Base-by-base conservation (phyloP, 805 yeast species). In the Wickerhamiella sorbophila region DNA sequence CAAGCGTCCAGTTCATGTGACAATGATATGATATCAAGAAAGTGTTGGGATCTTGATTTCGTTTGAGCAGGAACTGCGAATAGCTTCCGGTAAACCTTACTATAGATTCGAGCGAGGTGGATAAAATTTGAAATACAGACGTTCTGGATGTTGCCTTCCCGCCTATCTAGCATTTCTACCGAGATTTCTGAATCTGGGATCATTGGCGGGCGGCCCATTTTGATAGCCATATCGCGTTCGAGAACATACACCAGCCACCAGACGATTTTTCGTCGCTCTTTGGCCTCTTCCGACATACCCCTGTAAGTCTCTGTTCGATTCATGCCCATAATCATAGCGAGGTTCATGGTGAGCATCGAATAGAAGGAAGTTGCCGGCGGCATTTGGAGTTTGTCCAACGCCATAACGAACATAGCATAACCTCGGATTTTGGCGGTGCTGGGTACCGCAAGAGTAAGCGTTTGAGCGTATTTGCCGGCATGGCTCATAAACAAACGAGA, bases 261-360 rank as follows among this genome's bases (percentile, higher is more conserved):
- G 18, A 76, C 41, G 9, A 56, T 47, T 19, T 69, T 54, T 18
- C 73, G 62, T 3, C 55, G 52, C 2, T 54, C 48, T 1, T 59
- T 56, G 34, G 74, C 77, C 4, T 52, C 57, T 0, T 52, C 48
- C 0, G 61, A 31, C 15, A 72, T 45, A 1, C 66, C 62, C 3
- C 55, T 49, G 40, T 65, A 64, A 2, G 67, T 50, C 36, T 73
- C 79, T 3, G 56, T 56, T 40, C 75, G 58, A 48, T 77, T 74
- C 5, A 79, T 59, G 0, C 82, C 82, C 52, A 75, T 50, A 32
- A 72, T 77, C 37, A 68, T 71, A 0, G 79, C 79, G 46, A 66
- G 67, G 10, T 9, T 48, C 52, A 8, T 37, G 18, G 15, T n/a
- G 27, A 10, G 29, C 39, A 6, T 34, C 3, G 37, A 20, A 18